Evolutionary conservation across 305 asterid species (phyloP).

Genomic region (Fraxinus velutina): DNA sequence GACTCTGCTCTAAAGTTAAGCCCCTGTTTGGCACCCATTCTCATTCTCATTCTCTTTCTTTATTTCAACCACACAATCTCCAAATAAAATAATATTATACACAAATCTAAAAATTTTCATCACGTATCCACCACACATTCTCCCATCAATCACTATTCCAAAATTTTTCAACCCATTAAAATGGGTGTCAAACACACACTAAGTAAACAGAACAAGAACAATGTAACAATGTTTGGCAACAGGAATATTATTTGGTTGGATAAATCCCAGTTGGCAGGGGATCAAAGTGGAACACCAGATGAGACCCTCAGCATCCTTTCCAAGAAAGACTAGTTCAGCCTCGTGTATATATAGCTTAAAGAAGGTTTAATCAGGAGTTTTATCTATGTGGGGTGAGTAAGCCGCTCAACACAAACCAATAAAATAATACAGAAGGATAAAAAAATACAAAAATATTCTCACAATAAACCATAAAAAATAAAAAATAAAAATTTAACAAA

Average conservation of each 20-base stretch:
- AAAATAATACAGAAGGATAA: not conserved
- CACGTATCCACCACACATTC: no score
- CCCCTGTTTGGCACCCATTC: no score
- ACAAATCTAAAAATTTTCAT: no score
- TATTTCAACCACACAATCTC: no score
- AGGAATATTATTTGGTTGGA: not conserved
- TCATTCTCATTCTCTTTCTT: no score
- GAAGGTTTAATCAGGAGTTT: not conserved
- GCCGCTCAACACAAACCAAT: not conserved
- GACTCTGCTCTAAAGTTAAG: not conserved
- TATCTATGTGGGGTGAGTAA: not conserved
- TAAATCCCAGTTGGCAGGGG: not conserved
- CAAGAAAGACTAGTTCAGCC: not conserved
- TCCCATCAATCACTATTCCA: no score
- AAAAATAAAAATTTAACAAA: not conserved
- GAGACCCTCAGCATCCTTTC: not conserved
- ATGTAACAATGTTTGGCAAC: not conserved
- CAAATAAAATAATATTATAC: no score
- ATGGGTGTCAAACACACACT: no score
- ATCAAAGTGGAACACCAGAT: not conserved
- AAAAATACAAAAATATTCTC: not conserved
- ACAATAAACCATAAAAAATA: not conserved
- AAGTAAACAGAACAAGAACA: not conserved
- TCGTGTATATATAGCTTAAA: not conserved
- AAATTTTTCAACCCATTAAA: no score